phyloP scores from a whole-genome alignment of 2,329 filamentous ascomycete genomes.

The Drechslerella coelobrocha region DNA sequence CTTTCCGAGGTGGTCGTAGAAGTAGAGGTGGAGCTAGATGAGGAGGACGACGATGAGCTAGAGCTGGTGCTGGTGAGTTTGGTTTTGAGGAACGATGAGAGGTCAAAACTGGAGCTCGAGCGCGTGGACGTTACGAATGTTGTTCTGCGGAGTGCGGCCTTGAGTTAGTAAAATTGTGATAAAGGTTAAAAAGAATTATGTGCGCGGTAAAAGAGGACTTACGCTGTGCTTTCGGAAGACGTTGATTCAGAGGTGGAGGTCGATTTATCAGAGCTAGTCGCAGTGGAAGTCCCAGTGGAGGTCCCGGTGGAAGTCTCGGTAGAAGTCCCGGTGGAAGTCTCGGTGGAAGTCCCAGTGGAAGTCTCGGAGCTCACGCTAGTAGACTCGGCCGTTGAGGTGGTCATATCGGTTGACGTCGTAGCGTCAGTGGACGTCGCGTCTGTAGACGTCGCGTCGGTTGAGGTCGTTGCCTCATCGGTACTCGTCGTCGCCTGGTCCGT shows the following conservation, averaged over 20 bases:
- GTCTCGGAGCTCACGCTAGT: background rate
- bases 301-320: too few relatives aligned
- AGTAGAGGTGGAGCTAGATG: background rate
- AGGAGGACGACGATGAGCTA: background rate
- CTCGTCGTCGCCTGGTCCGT: too few relatives aligned
- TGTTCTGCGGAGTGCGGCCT: background rate
- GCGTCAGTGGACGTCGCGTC: background rate
- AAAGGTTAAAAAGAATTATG: too few relatives aligned
- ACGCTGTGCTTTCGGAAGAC: too few relatives aligned
- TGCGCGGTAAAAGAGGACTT: too few relatives aligned
- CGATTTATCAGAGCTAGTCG: too few relatives aligned
- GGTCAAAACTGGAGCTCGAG: background rate
- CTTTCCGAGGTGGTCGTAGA: background rate
- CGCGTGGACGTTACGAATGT: conserved; percentile 2
- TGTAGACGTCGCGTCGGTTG: background rate
- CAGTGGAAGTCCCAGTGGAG: too few relatives aligned
- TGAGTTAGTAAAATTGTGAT: too few relatives aligned
- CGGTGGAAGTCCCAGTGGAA: background rate
- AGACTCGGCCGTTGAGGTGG: background rate
- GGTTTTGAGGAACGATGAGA: conserved; percentile 3
- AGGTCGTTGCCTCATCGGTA: background rate
- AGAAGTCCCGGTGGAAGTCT: too few relatives aligned
- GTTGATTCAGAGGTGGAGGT: too few relatives aligned
- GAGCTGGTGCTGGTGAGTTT: background rate
- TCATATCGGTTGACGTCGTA: background rate